Evolutionary conservation across 2,329 filamentous ascomycete genomes (phyloP), one percentile per base, ranked within the genome.

Genomic region (Rugonectria rugulosa): DNA sequence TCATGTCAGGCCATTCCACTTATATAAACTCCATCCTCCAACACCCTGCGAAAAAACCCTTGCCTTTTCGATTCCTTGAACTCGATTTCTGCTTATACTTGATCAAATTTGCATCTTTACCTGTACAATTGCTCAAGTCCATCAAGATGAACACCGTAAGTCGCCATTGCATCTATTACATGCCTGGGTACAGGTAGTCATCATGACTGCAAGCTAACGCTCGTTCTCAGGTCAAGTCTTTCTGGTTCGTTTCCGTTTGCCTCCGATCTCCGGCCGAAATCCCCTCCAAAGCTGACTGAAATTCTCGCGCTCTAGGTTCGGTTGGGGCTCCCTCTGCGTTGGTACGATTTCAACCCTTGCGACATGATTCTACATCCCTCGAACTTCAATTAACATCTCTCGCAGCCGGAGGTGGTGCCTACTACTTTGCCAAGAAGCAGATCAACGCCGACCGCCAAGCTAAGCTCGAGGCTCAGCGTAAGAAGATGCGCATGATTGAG

Each of bases 371-470:
- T 40, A 4, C 48, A 5, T 23, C 7, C 7, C 37, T 6, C 15
- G 32, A 21, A 26, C 54, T 51, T 57, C 26, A 65, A 57, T 57
- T 67, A 60, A 59, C 56, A 24, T 43, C 37, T 40, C 51, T 31
- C 49, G 24, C 70, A 92, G 92, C 93, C 64, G 95, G 94, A 70
- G 95, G 87, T 63, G 91, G 89, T 61, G 92, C 94, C 69, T 99
- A 98, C 81, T 92, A 91, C 80, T 97, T 97, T 73, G 95, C 95
- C 62, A 99, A 99, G 82, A 84, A 86, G 71, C 88, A 88, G 74
- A 96, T 99, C 83, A 97, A 97, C 72, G 90, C 90, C 65, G 92
- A 97, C 75, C 90, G 94, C 62, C 82, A 85, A 58, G 79, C 85
- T 57, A 86, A 91, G 68, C 85, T 89, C 63, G 84, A 89, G 66